Conservation (phyloP, 2,329 filamentous ascomycete species). For the Fusarium sp. region DNA sequence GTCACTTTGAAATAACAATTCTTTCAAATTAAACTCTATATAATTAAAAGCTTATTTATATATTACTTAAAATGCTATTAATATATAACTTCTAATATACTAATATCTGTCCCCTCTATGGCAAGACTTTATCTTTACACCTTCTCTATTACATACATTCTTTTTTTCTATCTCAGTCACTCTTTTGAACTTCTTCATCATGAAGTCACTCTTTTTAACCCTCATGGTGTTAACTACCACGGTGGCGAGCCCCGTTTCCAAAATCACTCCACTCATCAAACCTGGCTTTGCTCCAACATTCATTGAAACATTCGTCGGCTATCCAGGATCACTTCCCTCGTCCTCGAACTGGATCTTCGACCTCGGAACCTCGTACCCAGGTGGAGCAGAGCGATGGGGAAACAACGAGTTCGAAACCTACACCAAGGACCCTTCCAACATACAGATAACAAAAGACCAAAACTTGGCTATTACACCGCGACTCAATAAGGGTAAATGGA, state of each 20-base stretch:
- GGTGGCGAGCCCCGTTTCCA: not conserved
- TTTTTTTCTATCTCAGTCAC: not conserved
- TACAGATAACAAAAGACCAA: not conserved
- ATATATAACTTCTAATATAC: not conserved
- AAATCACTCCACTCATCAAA: not conserved
- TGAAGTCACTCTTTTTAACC: not conserved
- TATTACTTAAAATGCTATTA: not conserved
- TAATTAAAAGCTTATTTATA: not conserved
- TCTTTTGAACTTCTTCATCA: not conserved
- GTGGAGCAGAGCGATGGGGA: not conserved
- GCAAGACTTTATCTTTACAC: not conserved
- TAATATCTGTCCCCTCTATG: rapidly evolving
- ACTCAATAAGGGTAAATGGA: not conserved
- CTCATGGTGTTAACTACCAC: not conserved
- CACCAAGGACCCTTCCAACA: not conserved
- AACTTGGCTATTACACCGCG: not conserved
- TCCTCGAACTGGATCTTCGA: not conserved
- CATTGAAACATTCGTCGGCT: not conserved
- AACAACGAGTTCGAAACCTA: not conserved
- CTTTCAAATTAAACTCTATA: not conserved
- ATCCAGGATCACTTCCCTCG: not conserved
- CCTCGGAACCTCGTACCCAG: not conserved
- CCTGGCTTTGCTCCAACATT: not conserved
- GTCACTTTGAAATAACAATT: not conserved
- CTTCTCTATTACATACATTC: not conserved